Evolutionary conservation across 805 yeast genomes (phyloP).

Genomic region (Wickerhamomyces alni): DNA sequence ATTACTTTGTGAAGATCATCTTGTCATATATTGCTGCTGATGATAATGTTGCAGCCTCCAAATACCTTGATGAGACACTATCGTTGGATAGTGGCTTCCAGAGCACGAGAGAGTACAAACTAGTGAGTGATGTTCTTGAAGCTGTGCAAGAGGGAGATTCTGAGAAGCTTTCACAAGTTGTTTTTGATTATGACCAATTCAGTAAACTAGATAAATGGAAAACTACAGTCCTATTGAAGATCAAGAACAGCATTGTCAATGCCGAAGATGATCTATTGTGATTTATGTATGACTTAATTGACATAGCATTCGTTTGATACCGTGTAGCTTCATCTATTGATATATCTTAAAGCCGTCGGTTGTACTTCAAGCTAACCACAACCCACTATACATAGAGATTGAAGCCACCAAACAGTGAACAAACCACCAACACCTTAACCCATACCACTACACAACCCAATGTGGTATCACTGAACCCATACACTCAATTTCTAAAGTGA

Average conservation of each 20-base stretch:
- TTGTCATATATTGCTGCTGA: constrained; percentile 79
- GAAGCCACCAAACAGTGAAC: too few species aligned
- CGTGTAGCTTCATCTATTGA: too few species aligned
- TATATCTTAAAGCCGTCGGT: too few species aligned
- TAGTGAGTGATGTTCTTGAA: constrained; percentile 59
- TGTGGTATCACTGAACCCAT: too few species aligned
- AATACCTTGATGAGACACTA: constrained; percentile 55
- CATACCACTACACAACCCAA: too few species aligned
- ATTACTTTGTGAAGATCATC: constrained; percentile 78
- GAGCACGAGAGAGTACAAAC: constrained; percentile 67
- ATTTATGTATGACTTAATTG: neutral
- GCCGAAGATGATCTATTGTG: constrained; percentile 58
- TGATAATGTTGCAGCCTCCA: constrained; percentile 81
- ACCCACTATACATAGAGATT: too few species aligned
- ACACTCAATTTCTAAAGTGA: too few species aligned
- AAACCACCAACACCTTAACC: too few species aligned
- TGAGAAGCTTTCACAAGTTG: constrained; percentile 65
- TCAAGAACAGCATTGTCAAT: constrained; percentile 66
- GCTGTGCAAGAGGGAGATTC: constrained; percentile 78
- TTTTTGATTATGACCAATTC: constrained; percentile 83
- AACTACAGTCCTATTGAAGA: constrained; percentile 73
- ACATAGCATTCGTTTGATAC: too few species aligned
- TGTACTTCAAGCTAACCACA: too few species aligned
- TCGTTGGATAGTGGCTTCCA: constrained; percentile 74
- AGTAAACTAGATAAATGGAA: constrained; percentile 87